Evolutionary conservation across 2,329 filamentous ascomycete genomes (phyloP).

Genomic region (Metarhizium humberi): DNA sequence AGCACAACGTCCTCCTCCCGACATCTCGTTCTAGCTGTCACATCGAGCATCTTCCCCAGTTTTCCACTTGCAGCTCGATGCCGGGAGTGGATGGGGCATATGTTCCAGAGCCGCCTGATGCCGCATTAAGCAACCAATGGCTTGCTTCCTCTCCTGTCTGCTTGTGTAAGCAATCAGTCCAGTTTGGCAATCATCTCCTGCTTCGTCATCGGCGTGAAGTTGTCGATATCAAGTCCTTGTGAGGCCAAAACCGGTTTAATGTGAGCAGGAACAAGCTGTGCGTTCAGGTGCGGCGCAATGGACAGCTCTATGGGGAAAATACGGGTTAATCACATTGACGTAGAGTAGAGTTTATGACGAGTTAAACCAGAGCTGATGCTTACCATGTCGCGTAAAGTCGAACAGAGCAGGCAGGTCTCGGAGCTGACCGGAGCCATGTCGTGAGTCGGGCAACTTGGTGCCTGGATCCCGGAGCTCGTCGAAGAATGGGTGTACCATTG

Average conservation of each 20-base stretch:
- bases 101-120: constrained; percentile 20
- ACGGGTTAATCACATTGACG: not conserved
- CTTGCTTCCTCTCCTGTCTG: constrained; percentile 21
- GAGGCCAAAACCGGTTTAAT: constrained; percentile 64
- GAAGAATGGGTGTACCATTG: constrained; percentile 98
- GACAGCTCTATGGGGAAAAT: constrained; percentile 65
- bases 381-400: constrained; percentile 91
- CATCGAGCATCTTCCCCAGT: constrained; percentile 12
- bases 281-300: constrained; percentile 83
- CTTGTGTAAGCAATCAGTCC: constrained; percentile 57
- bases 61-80: constrained; percentile 19
- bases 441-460: constrained; percentile 87
- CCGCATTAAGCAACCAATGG: constrained; percentile 20
- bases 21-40: constrained; percentile 17
- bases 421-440: constrained; percentile 70
- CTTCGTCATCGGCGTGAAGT: constrained; percentile 82
- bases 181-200: constrained; percentile 97
- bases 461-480: constrained; percentile 89
- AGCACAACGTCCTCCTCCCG: constrained; percentile 18
- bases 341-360: not conserved
- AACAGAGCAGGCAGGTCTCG: constrained; percentile 83
- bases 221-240: constrained; percentile 84
- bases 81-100: constrained; percentile 18
- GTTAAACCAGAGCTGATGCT: constrained; percentile 20
- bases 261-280: constrained; percentile 78